Evolutionary conservation across 176 grass and related monocot species (phyloP), one percentile per base, ranked within the genome.

Genomic region (Avena sativa): DNA sequence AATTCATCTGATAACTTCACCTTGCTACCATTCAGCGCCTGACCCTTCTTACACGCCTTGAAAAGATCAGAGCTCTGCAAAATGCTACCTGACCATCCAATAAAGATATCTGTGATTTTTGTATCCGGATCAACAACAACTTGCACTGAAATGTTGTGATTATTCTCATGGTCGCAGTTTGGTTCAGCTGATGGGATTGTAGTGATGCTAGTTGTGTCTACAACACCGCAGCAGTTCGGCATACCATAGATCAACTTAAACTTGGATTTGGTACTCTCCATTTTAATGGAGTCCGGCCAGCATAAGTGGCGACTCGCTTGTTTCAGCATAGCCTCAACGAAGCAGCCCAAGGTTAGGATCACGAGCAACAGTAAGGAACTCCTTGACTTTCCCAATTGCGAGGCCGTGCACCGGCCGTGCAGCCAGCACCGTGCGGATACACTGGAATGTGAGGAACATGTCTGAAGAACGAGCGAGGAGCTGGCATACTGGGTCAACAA

Each of bases 181-280:
- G 89, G 60, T 1, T 94, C 87, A 26, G 90, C 89, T 21, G 87
- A 85, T 56, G 53, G 53, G 2, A 2, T 4, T 51, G 20, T 89
- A 86, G 69, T 83, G 17, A 94, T 88, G 64, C 89, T 87, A 21
- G 92, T 89, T 38, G 89, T 89, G 36, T 92, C 92, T 9, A 94
- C 83, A 25, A 80, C 84, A 7, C 92, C 92, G 9, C 92, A 94
- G 67, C 92, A 94, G 66, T 94, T 94, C 76, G 87, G 89, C 63
- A 94, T 56, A 63, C 81, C 87, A 3, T 83, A 56, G 9, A 88
- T 83, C 49, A 88, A 79, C 68, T 88, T 82, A 86, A 93, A 93
- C 49, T 69, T 90, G 63, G 86, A 93, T 56, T 93, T 93, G 21
- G 90, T 88, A 17, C 43, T 87, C 40, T 79, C 85, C 85, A 93